Evolutionary conservation across 176 grass and related monocot genomes (phyloP).

Genomic region (Calamus simplicifolius): DNA sequence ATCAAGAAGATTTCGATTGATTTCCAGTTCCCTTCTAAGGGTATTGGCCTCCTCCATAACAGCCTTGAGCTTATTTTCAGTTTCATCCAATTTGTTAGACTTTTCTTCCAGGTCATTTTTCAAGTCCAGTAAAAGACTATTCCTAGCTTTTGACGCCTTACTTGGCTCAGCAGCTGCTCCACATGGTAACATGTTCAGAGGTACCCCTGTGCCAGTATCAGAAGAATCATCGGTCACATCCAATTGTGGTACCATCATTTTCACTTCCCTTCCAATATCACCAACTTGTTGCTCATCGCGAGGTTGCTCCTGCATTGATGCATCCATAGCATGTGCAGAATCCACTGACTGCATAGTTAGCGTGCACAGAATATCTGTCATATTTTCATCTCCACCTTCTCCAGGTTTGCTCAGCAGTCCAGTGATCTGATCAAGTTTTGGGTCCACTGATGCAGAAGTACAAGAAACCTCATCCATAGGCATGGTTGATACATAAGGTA

Average conservation of each 20-base stretch:
- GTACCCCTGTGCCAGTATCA: conserved; percentile 29
- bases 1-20: conserved; percentile 58
- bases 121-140: conserved; percentile 46
- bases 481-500: conserved; percentile 43
- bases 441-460: conserved; percentile 45
- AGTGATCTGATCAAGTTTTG: conserved; percentile 16
- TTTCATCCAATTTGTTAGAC: conserved; percentile 53
- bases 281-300: conserved; percentile 45
- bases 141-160: conserved; percentile 38
- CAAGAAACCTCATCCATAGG: conserved; percentile 87
- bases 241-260: conserved; percentile 7
- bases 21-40: conserved; percentile 66
- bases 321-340: conserved; percentile 45
- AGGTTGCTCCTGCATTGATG: conserved; percentile 57
- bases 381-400: conserved; percentile 95
- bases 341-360: conserved; percentile 49
- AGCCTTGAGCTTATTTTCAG: conserved; percentile 54
- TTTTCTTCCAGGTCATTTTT: conserved; percentile 58
- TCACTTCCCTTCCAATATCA: conserved; percentile 41
- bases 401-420: conserved; percentile 52
- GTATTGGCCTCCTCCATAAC: conserved; percentile 48
- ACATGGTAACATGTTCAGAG: conserved; percentile 37
- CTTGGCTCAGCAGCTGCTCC: conserved; percentile 29
- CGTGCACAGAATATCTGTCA: conserved; percentile 72
- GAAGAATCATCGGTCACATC: conserved; percentile 23